Percentiles rank a stretch among this genome's conserved stretches.
These are phyloP conservation scores for Raffaelea deltoideospora DNA, from an alignment of 2,329 filamentous ascomycete genomes.

Conservation along the genomic window DNA sequence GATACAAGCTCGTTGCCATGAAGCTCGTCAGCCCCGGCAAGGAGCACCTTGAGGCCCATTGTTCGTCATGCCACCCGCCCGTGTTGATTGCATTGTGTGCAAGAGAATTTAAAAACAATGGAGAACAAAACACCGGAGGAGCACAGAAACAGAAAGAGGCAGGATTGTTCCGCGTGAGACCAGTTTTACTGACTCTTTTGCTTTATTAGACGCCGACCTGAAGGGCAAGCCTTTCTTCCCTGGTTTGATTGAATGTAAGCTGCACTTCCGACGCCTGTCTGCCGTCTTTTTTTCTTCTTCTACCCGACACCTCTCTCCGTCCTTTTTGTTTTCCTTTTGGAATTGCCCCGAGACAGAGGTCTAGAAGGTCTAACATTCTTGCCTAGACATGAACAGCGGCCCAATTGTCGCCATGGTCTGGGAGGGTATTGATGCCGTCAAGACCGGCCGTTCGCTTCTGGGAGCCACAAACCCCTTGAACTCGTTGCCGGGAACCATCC, in stretches of 20 bases:
- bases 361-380: no score
- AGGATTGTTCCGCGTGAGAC: conserved; percentile 50
- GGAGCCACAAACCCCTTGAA: conserved; percentile 97
- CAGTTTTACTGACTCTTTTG: neutral
- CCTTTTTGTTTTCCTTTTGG: no score
- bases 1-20: conserved; percentile 97
- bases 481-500: conserved; percentile 94
- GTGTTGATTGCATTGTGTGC: no score
- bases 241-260: conserved; percentile 77
- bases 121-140: no score
- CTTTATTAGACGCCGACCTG: conserved; percentile 59
- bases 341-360: no score
- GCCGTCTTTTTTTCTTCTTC: neutral
- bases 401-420: conserved; percentile 99
- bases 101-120: no score
- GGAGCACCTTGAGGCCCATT: conserved; percentile 97
- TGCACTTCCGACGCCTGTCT: neutral
- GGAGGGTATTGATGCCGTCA: conserved; percentile 97
- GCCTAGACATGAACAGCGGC: conserved; percentile 82
- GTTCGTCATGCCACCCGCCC: conserved; percentile 27
- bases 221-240: conserved; percentile 92
- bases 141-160: no score
- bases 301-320: neutral
- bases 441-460: conserved; percentile 90
- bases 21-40: conserved; percentile 83